Evolutionary conservation across 164 flowering plant genomes (phyloP), one percentile per base, ranked within the genome.

Genomic region (Hamamelis virginiana): DNA sequence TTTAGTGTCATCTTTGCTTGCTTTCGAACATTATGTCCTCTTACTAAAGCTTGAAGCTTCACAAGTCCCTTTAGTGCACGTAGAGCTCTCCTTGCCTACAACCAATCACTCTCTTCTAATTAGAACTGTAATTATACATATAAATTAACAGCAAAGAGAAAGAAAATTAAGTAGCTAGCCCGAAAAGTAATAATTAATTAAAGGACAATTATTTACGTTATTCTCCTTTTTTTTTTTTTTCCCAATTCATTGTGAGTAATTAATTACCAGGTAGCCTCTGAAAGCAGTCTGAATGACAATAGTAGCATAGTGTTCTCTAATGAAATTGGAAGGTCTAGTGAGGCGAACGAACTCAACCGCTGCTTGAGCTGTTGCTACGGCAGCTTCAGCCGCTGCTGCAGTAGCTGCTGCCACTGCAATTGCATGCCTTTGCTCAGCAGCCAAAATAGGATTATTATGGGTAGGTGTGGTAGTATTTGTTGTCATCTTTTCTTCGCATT

Each of bases 21-120:
- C 69, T 68, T 80, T 41, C 89, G 72, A 3, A 79, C 86, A 59
- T 72, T 80, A 41, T 82, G 80, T 5, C 87, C 89, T 72, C 89
- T 84, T 62, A 82, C 83, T 28, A 86, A 52, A 5, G 89, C 87
- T 66, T 86, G 89, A 50, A 85, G 82, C 72, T 76, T 79, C 53
- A 85, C 89, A 0, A 83, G 69, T 22, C 89, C 89, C 73, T 78
- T 84, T 50, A 86, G 69, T 9, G 87, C 89, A 1, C 79, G 53
- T 16, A 86, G 76, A 46, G 89, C 89, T 75, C 82, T 77, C 70
- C 89, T 80, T 25, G 86, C 87, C 89, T 86, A n/a, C 41, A 74
- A 15, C 9, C 45, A 21, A 59, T 22, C 11, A 66, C 8, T 26
- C 22, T 9, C 44, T 28, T 9, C 21, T 56, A 9, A n/a, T n/a